phyloP scores from a whole-genome alignment of 352 stramenopile genomes.

The Globisporangium spiculum region DNA sequence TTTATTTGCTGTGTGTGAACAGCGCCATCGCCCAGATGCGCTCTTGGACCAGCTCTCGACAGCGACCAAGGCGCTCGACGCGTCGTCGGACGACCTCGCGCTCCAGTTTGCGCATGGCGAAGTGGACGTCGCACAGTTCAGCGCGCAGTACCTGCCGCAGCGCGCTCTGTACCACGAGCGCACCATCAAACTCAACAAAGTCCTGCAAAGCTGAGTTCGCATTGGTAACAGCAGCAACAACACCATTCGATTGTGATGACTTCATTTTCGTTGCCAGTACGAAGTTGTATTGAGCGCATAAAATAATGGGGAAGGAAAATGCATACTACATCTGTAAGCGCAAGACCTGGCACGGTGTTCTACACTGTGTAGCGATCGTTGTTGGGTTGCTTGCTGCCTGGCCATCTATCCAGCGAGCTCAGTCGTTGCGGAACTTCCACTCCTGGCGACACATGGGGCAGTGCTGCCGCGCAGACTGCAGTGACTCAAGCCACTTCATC shows the following conservation, averaged over 20 bases:
- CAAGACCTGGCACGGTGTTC: neutral
- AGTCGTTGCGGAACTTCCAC: slow-evolving; percentile 75
- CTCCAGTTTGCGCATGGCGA: slow-evolving; percentile 72
- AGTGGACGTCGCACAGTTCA: slow-evolving; percentile 64
- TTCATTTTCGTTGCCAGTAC: neutral
- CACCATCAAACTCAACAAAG: slow-evolving; percentile 66
- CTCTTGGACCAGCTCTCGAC: slow-evolving; percentile 65
- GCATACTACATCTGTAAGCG: neutral
- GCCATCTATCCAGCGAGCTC: neutral
- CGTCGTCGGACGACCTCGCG: slow-evolving; percentile 67
- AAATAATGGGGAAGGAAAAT: slow-evolving; percentile 10
- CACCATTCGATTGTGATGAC: neutral
- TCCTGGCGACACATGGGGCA: slow-evolving; percentile 89
- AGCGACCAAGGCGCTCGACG: slow-evolving; percentile 59
- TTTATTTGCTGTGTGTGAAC: slow-evolving; percentile 1
- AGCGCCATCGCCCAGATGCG: slow-evolving; percentile 70
- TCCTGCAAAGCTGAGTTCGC: slow-evolving; percentile 30
- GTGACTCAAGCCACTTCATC: slow-evolving; percentile 90
- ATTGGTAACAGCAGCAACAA: neutral
- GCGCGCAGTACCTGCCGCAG: slow-evolving; percentile 58
- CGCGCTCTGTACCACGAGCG: slow-evolving; percentile 76
- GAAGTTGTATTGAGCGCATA: neutral
- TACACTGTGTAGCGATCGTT: neutral
- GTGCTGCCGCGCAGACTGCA: slow-evolving; percentile 76
- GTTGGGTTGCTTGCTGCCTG: neutral